Percentiles rank a stretch among this genome's conserved stretches.
phyloP scores from a whole-genome alignment of 2,329 filamentous ascomycete genomes.

The Phoma sp. region DNA sequence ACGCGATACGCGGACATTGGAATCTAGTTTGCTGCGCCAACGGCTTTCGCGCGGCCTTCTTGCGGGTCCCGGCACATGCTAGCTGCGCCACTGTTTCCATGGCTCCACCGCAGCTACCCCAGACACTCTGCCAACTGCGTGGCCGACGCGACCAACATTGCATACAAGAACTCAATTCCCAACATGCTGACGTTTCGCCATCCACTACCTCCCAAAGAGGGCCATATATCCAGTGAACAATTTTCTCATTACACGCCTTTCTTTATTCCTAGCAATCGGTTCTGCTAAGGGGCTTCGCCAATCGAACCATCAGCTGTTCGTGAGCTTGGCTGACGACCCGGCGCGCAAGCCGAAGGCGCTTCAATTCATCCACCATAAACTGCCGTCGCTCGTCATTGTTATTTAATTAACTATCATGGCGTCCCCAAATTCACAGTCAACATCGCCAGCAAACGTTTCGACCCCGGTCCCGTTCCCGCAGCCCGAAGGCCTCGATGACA shows the following conservation, averaged over 20 bases:
- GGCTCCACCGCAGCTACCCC: slow-evolving; percentile 8
- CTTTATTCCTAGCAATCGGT: slow-evolving; percentile 9
- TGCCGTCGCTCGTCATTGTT: background rate
- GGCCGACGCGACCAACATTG: background rate
- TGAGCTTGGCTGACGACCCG: slow-evolving; percentile 16
- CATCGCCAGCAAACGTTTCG: slow-evolving; percentile 13
- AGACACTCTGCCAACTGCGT: background rate
- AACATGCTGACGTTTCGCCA: slow-evolving; percentile 4
- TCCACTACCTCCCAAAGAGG: background rate
- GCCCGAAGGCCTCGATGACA: background rate
- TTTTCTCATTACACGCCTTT: background rate
- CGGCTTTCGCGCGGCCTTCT: background rate
- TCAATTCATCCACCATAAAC: slow-evolving; percentile 5
- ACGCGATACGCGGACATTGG: slow-evolving; percentile 9
- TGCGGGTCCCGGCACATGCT: background rate
- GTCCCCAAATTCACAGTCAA: slow-evolving; percentile 22
- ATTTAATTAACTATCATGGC: slow-evolving; percentile 28
- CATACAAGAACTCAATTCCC: slow-evolving; percentile 7
- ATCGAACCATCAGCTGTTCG: slow-evolving; percentile 4
- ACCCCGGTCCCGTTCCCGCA: slow-evolving; percentile 15
- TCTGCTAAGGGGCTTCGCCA: slow-evolving; percentile 10
- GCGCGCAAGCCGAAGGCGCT: slow-evolving; percentile 10
- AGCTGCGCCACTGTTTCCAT: slow-evolving; percentile 8
- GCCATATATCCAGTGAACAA: background rate
- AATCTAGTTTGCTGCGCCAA: slow-evolving; percentile 3